Evolutionary conservation across 371 early-diverging fungal genomes (phyloP).

Genomic region (Conidiobolus coronatus): DNA sequence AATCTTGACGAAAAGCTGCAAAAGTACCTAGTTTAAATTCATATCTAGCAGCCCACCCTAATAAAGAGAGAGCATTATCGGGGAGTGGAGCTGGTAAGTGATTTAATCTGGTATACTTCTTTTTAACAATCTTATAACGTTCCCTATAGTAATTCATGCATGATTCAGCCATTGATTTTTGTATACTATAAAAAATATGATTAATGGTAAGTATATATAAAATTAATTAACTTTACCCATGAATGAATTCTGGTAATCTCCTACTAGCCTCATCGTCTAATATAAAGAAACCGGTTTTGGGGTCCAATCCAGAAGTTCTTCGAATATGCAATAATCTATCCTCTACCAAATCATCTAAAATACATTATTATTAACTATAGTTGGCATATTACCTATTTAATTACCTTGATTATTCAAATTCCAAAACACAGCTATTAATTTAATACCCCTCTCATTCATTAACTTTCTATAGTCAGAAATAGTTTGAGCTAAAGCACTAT

Average conservation of each 20-base stretch:
- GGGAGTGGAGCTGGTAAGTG: conserved; percentile 17
- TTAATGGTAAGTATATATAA: not conserved
- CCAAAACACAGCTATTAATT: conserved; percentile 45
- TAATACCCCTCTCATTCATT: conserved; percentile 36
- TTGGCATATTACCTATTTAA: conserved; percentile 14
- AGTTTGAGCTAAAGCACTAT: conserved; percentile 27
- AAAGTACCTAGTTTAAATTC: conserved; percentile 57
- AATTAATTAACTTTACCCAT: conserved; percentile 17
- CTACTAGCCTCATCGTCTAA: conserved; percentile 20
- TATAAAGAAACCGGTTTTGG: conserved; percentile 31
- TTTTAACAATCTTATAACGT: conserved; percentile 37
- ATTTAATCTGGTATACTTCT: conserved; percentile 30
- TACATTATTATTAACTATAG: not conserved
- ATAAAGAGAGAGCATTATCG: conserved; percentile 19
- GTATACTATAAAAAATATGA: conserved; percentile 18
- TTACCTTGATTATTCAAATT: conserved; percentile 19
- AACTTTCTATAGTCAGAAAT: conserved; percentile 42
- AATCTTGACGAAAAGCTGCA: conserved; percentile 53
- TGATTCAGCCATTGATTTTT: conserved; percentile 35
- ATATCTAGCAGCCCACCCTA: conserved; percentile 63
- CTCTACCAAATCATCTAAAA: conserved; percentile 32
- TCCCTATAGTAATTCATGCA: conserved; percentile 48
- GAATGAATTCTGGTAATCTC: conserved; percentile 38
- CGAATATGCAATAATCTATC: conserved; percentile 34
- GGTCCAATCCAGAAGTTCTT: conserved; percentile 36